Conservation (phyloP, 257 asterid species). For the Lycium ferocissimum region DNA sequence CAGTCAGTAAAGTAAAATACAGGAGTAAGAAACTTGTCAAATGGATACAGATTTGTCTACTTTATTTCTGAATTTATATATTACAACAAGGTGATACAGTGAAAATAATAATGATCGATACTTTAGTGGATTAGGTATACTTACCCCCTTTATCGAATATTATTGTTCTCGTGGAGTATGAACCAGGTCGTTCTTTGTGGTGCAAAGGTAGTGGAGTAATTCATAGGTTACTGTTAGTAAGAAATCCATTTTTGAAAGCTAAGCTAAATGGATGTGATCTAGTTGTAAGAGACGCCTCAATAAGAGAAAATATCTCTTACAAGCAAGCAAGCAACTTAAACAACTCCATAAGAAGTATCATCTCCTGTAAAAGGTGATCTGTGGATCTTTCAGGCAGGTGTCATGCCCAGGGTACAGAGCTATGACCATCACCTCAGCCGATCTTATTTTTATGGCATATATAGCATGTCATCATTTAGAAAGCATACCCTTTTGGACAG, state of each 20-base stretch:
- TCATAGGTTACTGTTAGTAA: not conserved
- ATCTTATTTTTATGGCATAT: not conserved
- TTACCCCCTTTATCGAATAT: not conserved
- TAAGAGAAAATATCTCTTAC: not conserved
- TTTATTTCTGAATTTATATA: not conserved
- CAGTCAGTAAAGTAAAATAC: not conserved
- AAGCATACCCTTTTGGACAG: constrained; percentile 63
- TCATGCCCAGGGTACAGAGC: not conserved
- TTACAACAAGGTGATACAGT: constrained; percentile 6
- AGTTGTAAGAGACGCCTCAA: constrained; percentile 16
- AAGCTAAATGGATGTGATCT: constrained; percentile 11
- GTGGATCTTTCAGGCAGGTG: constrained; percentile 4
- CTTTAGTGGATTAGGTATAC: not conserved
- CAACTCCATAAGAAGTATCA: constrained; percentile 13
- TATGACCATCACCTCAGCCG: not conserved
- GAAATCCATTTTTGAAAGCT: not conserved
- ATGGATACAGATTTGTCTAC: not conserved
- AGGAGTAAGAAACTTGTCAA: constrained; percentile 27
- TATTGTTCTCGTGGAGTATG: not conserved
- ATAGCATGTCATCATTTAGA: constrained; percentile 27
- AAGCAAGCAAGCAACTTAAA: constrained; percentile 3
- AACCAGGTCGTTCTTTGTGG: not conserved
- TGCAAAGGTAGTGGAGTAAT: not conserved
- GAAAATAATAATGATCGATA: not conserved
- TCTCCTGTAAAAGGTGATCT: not conserved